Base-by-base conservation (phyloP, 345 rosid species). In the Trapa bicornis region DNA sequence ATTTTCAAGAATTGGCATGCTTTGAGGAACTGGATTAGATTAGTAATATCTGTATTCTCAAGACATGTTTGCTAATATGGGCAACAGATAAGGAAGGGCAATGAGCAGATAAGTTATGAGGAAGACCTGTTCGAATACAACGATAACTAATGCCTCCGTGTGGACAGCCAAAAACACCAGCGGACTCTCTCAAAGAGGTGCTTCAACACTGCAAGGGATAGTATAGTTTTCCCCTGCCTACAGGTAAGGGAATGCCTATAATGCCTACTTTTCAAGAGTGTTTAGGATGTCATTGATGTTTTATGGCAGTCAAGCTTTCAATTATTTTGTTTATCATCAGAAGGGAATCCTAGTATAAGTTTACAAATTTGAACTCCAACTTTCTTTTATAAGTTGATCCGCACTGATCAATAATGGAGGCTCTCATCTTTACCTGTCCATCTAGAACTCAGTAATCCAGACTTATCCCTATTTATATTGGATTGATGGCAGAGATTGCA, bases 181-280 rank as follows among this genome's bases (percentile, higher is more conserved):
- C 86, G 1, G 90, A 87, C 38, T 67, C 76, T 68, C 92, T 91
- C 63, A 91, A 89, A 76, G 89, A 86, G 63, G 70, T 73, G 62
- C 80, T 95, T n/a, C 89, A 82, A 73, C 87, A 76, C n/a, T 82
- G 81, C 33, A 79, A 91, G 0, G 99, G 99, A 61, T 89, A 96
- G 90, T 90, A 85, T 71, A 17, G 63, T 66, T 71, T 87, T 64
- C 83, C 80, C 0, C 83, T 70, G 61, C 99, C 99, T 9, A 73
- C 78, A 0, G 96, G 82, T 69, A 78, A 74, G n/a, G 61, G 69
- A 32, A 56, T 37, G 37, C 29, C 76, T 54, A 67, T 69, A 3
- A 35, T 75, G 57, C 61, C 61, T 7, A 1, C 37, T 29, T 41
- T 42, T n/a, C 37, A 15, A 45, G 48, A 6, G 12, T 45, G 11